phyloP scores from a whole-genome alignment of 352 stramenopile species.

The Phytophthora aleatoria region DNA sequence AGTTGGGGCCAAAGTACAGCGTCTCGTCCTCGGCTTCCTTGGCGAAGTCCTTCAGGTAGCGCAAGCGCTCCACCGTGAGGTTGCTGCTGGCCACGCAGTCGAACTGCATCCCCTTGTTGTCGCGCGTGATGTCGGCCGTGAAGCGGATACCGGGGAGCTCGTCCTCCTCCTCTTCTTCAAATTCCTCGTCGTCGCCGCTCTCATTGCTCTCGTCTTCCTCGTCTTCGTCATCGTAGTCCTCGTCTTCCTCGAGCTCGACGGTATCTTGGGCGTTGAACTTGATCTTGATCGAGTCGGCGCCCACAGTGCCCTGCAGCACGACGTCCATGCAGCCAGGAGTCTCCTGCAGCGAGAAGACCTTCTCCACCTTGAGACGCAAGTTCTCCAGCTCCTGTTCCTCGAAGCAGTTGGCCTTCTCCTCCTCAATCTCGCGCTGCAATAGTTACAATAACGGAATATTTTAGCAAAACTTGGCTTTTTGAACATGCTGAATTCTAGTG shows the following conservation, averaged over 20 bases:
- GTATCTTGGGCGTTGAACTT: slow-evolving; percentile 84
- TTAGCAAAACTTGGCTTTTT: not conserved
- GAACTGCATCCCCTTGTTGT: slow-evolving; percentile 81
- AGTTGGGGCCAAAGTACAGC: slow-evolving; percentile 80
- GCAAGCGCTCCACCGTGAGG: slow-evolving; percentile 78
- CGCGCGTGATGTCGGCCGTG: slow-evolving; percentile 68
- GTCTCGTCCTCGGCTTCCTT: slow-evolving; percentile 65
- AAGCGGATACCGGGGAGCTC: slow-evolving; percentile 82
- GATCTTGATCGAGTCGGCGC: slow-evolving; percentile 65
- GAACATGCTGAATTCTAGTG: not conserved
- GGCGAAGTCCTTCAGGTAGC: slow-evolving; percentile 61
- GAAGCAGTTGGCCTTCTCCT: slow-evolving; percentile 88
- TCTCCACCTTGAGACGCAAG: slow-evolving; percentile 68
- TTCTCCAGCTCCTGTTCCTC: slow-evolving; percentile 72
- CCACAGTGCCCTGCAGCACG: slow-evolving; percentile 57
- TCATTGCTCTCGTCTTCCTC: slow-evolving; percentile 43
- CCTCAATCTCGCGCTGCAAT: slow-evolving; percentile 68
- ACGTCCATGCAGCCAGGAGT: slow-evolving; percentile 68
- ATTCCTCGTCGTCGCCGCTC: slow-evolving; percentile 46
- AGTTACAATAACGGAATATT: slow-evolving; percentile 1
- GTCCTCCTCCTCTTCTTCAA: slow-evolving; percentile 68
- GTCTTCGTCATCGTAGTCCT: slow-evolving; percentile 55
- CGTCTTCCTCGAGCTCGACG: slow-evolving; percentile 71
- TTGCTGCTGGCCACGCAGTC: slow-evolving; percentile 85
- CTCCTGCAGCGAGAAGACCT: slow-evolving; percentile 72